Conservation (phyloP, 352 stramenopile species). For the Phytopythium boreale region DNA sequence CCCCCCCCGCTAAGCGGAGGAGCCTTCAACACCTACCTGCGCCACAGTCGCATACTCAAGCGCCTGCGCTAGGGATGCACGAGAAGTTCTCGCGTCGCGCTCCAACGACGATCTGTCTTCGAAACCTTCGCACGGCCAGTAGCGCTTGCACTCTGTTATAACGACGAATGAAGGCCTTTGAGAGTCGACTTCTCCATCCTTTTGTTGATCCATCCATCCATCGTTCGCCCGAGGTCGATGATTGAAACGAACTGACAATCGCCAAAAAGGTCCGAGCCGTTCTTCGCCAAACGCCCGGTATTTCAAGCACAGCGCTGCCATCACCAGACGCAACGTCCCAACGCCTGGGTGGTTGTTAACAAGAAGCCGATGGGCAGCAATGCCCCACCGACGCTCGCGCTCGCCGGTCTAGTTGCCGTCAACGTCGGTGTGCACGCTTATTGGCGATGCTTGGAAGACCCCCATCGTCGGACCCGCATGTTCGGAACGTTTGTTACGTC, state of each 20-base stretch:
- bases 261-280: neutral
- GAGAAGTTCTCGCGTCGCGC: neutral
- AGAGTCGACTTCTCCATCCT: neutral
- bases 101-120: neutral
- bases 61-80: neutral
- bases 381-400: neutral
- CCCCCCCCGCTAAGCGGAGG: neutral
- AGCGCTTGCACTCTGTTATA: neutral
- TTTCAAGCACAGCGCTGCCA: neutral
- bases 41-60: neutral
- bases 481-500: neutral
- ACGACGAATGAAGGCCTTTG: neutral
- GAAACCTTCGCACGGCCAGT: too few species aligned
- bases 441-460: neutral
- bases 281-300: neutral
- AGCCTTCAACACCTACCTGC: neutral
- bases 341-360: neutral
- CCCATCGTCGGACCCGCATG: neutral
- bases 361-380: neutral
- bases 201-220: neutral
- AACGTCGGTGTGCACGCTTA: neutral
- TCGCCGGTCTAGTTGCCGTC: neutral
- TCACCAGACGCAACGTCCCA: neutral
- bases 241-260: neutral
- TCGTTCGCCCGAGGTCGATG: neutral